Conservation (phyloP, 1,284 basidiomycete genomes). For the Gomphus sp. region DNA sequence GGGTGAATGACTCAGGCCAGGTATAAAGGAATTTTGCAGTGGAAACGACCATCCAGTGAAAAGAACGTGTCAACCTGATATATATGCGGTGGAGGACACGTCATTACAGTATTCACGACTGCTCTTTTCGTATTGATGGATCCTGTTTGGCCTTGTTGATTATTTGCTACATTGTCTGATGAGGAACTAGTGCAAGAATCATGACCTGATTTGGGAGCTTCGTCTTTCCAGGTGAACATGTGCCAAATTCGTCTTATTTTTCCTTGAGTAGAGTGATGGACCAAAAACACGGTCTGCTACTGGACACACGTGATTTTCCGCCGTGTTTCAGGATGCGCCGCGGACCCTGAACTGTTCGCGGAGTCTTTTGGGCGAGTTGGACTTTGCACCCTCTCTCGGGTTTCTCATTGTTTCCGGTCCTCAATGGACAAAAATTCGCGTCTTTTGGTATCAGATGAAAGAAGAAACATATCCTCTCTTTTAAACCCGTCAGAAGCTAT, state of each 20-base stretch:
- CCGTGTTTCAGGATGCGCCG: neutral
- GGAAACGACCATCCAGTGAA: constrained; percentile 63
- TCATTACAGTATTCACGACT: constrained; percentile 75
- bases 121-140: constrained; percentile 91
- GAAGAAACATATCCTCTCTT: constrained; percentile 3
- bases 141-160: constrained; percentile 98
- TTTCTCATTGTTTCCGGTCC: neutral
- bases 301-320: too few relatives aligned
- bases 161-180: constrained; percentile 60
- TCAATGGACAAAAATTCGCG: neutral
- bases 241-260: constrained; percentile 42
- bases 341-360: constrained; percentile 4
- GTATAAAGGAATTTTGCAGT: constrained; percentile 98
- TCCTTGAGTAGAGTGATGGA: too few relatives aligned
- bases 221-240: constrained; percentile 99
- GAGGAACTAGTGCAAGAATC: constrained; percentile 2
- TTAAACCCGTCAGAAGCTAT: neutral
- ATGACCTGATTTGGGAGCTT: constrained; percentile 92
- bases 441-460: neutral
- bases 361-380: neutral
- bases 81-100: neutral
- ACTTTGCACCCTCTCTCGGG: neutral
- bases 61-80: constrained; percentile 1
- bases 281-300: too few relatives aligned
- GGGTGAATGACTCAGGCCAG: constrained; percentile 99